Conservation (phyloP, 257 asterid genomes). For the Echites panduratus region DNA sequence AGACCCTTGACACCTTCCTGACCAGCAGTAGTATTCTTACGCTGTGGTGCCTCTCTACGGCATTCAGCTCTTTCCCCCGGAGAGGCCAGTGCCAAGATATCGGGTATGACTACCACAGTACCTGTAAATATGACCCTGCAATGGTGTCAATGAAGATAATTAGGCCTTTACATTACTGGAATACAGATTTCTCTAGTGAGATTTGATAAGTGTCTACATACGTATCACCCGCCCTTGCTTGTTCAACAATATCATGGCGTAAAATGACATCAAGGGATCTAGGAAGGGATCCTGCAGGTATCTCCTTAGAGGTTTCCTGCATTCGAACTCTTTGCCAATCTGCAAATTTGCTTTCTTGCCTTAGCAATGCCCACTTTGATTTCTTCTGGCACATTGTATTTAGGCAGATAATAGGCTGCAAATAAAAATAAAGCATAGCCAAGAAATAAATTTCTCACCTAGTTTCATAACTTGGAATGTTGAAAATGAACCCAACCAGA, state of each 20-base stretch:
- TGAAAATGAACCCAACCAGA: background rate
- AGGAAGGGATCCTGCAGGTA: conserved; percentile 97
- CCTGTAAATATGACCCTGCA: conserved; percentile 95
- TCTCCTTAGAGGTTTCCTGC: conserved; percentile 96
- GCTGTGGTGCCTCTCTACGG: conserved; percentile 76
- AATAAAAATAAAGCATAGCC: conserved; percentile 1
- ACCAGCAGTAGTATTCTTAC: conserved; percentile 55
- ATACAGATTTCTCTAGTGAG: background rate
- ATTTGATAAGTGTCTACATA: conserved; percentile 24
- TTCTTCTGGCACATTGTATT: conserved; percentile 86
- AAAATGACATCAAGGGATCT: conserved; percentile 95
- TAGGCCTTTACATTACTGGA: background rate
- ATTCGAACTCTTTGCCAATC: conserved; percentile 99
- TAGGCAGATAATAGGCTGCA: conserved; percentile 91
- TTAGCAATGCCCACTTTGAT: conserved; percentile 79
- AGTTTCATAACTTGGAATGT: background rate
- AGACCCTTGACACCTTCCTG: conserved; percentile 93
- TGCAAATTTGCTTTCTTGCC: conserved; percentile 97
- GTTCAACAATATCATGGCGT: conserved; percentile 91
- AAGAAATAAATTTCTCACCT: background rate
- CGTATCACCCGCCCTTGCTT: conserved; percentile 98
- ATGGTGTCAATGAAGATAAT: background rate
- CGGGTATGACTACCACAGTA: conserved; percentile 87
- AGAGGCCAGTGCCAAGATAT: conserved; percentile 78
- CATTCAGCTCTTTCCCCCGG: conserved; percentile 95